Percentiles rank a stretch among this genome's conserved stretches.
These are phyloP conservation scores for Heliocybe sulcata DNA, from an alignment of 1,284 basidiomycete genomes.

Conservation along the genomic window DNA sequence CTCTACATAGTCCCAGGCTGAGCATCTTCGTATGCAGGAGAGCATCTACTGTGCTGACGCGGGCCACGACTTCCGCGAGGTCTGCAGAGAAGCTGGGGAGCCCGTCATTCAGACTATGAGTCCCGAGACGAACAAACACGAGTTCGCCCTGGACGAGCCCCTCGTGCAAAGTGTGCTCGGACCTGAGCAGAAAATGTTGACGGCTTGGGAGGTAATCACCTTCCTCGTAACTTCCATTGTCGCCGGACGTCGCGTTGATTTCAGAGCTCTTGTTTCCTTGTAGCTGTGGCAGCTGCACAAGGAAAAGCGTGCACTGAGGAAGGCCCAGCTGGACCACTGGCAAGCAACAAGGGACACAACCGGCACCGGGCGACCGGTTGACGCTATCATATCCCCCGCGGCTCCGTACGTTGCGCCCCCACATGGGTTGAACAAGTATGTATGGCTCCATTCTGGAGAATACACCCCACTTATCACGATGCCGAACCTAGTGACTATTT, in stretches of 20 bases:
- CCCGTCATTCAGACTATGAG: constrained; percentile 23
- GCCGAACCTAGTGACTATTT: constrained; percentile 11
- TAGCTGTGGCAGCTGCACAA: constrained; percentile 38
- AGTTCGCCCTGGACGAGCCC: constrained; percentile 20
- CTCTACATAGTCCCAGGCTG: too few species aligned
- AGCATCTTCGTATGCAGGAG: constrained; percentile 9
- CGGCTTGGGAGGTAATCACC: constrained; percentile 19
- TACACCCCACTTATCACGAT: not conserved
- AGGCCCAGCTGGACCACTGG: constrained; percentile 40
- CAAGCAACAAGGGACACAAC: constrained; percentile 29
- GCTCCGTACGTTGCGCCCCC: constrained; percentile 27
- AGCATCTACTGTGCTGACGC: not conserved
- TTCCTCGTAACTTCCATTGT: not conserved
- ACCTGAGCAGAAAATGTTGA: constrained; percentile 16
- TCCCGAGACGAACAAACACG: constrained; percentile 19
- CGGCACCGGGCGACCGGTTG: constrained; percentile 39
- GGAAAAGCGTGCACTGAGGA: constrained; percentile 28
- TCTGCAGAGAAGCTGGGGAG: constrained; percentile 22
- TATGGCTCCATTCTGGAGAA: constrained; percentile 6
- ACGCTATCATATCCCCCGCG: constrained; percentile 32
- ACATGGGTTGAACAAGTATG: constrained; percentile 27
- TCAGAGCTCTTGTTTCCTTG: too few species aligned
- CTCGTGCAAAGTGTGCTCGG: constrained; percentile 17
- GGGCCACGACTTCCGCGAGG: constrained; percentile 3
- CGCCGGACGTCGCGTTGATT: too few species aligned